Evolutionary conservation across 2,329 filamentous ascomycete species (phyloP).

Genomic region (Passalora sequoiae): DNA sequence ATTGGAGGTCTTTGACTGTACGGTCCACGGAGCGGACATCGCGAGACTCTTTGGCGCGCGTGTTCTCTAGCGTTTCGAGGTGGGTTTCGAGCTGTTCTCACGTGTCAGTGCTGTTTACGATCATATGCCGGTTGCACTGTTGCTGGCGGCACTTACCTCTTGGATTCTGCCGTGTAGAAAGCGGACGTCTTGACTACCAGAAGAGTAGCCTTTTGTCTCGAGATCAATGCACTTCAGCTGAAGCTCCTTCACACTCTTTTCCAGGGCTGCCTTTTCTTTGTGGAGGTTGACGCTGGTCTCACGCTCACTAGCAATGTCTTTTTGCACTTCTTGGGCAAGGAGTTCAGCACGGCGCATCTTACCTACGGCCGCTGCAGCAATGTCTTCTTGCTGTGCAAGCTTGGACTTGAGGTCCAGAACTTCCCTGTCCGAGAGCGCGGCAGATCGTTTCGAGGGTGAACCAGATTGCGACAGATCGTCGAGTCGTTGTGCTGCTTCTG

Average conservation of each 20-base stretch:
- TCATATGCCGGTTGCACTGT: too few relatives aligned
- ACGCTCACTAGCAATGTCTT: constrained; percentile 80
- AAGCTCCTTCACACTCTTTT: constrained; percentile 85
- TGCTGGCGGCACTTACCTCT: constrained; percentile 85
- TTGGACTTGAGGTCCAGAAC: constrained; percentile 82
- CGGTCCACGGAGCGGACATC: constrained; percentile 90
- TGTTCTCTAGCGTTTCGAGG: constrained; percentile 82
- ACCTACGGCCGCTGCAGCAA: constrained; percentile 83
- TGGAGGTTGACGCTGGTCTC: constrained; percentile 76
- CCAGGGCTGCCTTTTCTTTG: constrained; percentile 81
- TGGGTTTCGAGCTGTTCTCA: constrained; percentile 43
- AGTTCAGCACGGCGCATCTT: constrained; percentile 96
- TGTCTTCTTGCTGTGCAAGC: constrained; percentile 88
- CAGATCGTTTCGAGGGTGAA: constrained; percentile 81
- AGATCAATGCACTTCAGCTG: constrained; percentile 87
- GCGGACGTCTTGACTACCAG: constrained; percentile 87
- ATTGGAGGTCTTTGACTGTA: constrained; percentile 85
- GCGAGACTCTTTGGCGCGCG: constrained; percentile 72
- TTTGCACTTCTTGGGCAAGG: constrained; percentile 80
- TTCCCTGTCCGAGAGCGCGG: constrained; percentile 81
- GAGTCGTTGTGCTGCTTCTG: constrained; percentile 80
- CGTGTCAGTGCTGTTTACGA: constrained; percentile 27
- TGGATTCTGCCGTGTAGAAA: constrained; percentile 92
- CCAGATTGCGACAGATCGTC: constrained; percentile 76
- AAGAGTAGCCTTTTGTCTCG: constrained; percentile 95